Evolutionary conservation across 2,329 filamentous ascomycete genomes (phyloP).

Genomic region (Fusarium euwallaceae): DNA sequence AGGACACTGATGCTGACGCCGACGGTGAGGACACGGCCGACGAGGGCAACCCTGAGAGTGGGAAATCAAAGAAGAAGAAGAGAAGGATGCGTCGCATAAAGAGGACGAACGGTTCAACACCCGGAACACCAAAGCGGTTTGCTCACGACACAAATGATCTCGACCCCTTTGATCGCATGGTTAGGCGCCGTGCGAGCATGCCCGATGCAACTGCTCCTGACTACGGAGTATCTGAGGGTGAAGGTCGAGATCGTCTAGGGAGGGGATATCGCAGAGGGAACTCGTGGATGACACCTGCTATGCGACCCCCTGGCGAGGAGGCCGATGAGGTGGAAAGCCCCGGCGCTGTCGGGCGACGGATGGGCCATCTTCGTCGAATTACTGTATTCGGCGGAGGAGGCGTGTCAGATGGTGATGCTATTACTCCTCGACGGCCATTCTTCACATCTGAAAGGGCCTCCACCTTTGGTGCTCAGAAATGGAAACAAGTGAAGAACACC

Average conservation of each 20-base stretch:
- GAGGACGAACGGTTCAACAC: constrained; percentile 71
- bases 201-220: constrained; percentile 70
- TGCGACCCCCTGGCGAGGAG: constrained; percentile 63
- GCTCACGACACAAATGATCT: constrained; percentile 58
- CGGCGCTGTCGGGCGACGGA: constrained; percentile 62
- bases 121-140: constrained; percentile 71
- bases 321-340: constrained; percentile 66
- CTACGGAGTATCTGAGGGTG: constrained; percentile 80
- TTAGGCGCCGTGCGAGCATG: constrained; percentile 75
- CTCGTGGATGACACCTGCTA: constrained; percentile 67
- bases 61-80: constrained; percentile 65
- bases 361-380: constrained; percentile 74
- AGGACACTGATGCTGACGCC: constrained; percentile 64
- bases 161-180: constrained; percentile 60
- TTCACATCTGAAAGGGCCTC: constrained; percentile 76
- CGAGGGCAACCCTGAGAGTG: constrained; percentile 66
- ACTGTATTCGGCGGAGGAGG: constrained; percentile 76
- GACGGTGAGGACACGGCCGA: constrained; percentile 90
- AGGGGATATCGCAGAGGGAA: constrained; percentile 67
- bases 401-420: constrained; percentile 72
- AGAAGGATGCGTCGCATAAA: constrained; percentile 71
- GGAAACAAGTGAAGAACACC: constrained; percentile 93
- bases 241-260: constrained; percentile 73
- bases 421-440: constrained; percentile 68
- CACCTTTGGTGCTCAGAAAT: constrained; percentile 84